Conservation (phyloP, 2,329 filamentous ascomycete genomes). For the Penicillium sp. region DNA sequence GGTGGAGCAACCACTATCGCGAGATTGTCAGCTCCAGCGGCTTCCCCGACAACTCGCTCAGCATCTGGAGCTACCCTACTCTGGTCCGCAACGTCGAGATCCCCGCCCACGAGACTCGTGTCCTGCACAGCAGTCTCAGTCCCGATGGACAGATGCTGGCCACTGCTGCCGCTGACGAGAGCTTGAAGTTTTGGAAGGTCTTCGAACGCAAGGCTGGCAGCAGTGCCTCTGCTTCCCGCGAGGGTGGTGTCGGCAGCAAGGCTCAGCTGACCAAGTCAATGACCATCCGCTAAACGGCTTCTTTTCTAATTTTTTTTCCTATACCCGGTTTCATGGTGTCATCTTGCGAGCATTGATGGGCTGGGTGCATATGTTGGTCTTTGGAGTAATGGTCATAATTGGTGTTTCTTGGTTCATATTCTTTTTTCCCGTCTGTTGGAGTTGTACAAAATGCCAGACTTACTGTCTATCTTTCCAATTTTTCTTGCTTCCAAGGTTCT, state of each 20-base stretch:
- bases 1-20: conserved; percentile 95
- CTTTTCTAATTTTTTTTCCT: conserved; percentile 7
- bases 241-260: conserved; percentile 66
- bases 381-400: conserved; percentile 14
- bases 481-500: not conserved
- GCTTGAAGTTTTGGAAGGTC: conserved; percentile 99
- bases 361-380: conserved; percentile 15
- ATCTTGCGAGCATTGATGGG: conserved; percentile 19
- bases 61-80: conserved; percentile 98
- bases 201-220: conserved; percentile 95
- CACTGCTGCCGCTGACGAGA: conserved; percentile 92
- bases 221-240: conserved; percentile 57
- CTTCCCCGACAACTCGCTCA: conserved; percentile 98
- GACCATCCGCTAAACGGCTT: conserved; percentile 67
- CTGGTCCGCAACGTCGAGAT: conserved; percentile 97
- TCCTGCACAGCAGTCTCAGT: conserved; percentile 93
- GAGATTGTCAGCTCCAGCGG: conserved; percentile 97
- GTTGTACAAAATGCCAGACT: conserved; percentile 19
- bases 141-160: conserved; percentile 97
- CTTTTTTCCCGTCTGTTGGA: conserved; percentile 16
- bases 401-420: conserved; percentile 12
- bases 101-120: conserved; percentile 91
- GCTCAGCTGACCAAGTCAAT: conserved; percentile 89
- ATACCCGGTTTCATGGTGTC: conserved; percentile 20
- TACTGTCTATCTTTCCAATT: conserved; percentile 1